phyloP scores from a whole-genome alignment of 1,284 basidiomycete genomes.

The Marasmius fiardii region DNA sequence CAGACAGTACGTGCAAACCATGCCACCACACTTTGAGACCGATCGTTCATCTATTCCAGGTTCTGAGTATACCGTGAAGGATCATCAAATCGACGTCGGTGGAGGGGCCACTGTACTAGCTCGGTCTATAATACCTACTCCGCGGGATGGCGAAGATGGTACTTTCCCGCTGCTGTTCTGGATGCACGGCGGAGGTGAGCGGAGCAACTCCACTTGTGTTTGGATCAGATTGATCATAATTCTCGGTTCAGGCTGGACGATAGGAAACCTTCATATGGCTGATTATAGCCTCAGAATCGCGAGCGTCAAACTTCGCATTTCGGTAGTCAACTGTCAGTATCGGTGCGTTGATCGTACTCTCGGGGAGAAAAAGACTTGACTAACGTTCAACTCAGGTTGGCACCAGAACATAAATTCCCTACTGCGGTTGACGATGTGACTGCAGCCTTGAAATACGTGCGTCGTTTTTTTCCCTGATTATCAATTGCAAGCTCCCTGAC shows the following conservation, averaged over 20 bases:
- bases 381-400: not conserved
- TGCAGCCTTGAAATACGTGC: conserved; percentile 14
- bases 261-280: not conserved
- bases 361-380: not conserved
- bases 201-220: too few relatives aligned
- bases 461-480: too few relatives aligned
- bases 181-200: conserved; percentile 13
- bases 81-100: not conserved
- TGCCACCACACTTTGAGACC: too few relatives aligned
- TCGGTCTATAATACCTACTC: not conserved
- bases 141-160: not conserved
- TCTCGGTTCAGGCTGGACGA: not conserved
- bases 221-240: too few relatives aligned
- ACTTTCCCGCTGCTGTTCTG: conserved; percentile 14
- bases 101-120: conserved; percentile 3
- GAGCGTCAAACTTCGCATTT: conserved; percentile 2
- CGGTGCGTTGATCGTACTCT: conserved; percentile 4
- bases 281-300: not conserved
- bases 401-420: conserved; percentile 17
- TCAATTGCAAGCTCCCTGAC: too few relatives aligned
- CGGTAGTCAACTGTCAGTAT: conserved; percentile 15
- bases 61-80: conserved; percentile 2
- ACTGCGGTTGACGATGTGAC: conserved; percentile 12
- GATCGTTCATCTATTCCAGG: not conserved
- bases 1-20: not conserved